phyloP scores from a whole-genome alignment of 805 yeast genomes.

The Myxozyma vanderwaltii region DNA sequence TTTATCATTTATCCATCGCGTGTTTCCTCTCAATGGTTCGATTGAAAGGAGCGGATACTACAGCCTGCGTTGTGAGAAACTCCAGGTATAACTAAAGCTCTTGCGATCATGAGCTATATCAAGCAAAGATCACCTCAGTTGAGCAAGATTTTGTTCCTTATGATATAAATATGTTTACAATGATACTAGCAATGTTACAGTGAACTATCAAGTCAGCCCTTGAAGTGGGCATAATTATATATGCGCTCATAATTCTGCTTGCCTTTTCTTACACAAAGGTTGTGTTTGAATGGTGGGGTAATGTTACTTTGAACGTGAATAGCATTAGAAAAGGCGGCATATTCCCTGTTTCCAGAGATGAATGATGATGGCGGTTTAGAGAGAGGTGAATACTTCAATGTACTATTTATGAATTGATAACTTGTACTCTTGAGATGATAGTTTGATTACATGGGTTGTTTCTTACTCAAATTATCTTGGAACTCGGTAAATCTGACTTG shows the following conservation, averaged over 20 bases:
- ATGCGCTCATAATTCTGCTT: constrained; percentile 59
- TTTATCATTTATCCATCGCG: constrained; percentile 13
- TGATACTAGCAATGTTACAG: no score
- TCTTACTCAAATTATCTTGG: no score
- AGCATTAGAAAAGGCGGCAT: constrained; percentile 11
- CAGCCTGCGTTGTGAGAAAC: constrained; percentile 18
- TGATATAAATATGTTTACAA: no score
- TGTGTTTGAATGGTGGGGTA: constrained; percentile 66
- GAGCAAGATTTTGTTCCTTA: constrained; percentile 34
- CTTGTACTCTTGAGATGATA: no score
- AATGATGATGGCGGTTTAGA: constrained; percentile 23
- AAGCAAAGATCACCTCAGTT: constrained; percentile 63
- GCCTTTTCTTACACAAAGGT: constrained; percentile 50
- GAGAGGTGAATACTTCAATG: background rate
- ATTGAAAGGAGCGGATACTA: constrained; percentile 11
- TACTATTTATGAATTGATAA: no score
- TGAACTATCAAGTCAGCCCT: constrained; percentile 49
- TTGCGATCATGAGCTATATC: constrained; percentile 55
- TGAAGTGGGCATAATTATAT: constrained; percentile 66
- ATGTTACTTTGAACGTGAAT: constrained; percentile 36
- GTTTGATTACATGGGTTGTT: no score
- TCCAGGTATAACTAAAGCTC: constrained; percentile 9
- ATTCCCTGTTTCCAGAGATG: constrained; percentile 10
- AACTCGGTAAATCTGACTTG: no score
- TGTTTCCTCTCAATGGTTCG: constrained; percentile 9